These are phyloP conservation scores for Capsicum chinense DNA, from an alignment of 257 asterid genomes.

Conservation along the genomic window DNA sequence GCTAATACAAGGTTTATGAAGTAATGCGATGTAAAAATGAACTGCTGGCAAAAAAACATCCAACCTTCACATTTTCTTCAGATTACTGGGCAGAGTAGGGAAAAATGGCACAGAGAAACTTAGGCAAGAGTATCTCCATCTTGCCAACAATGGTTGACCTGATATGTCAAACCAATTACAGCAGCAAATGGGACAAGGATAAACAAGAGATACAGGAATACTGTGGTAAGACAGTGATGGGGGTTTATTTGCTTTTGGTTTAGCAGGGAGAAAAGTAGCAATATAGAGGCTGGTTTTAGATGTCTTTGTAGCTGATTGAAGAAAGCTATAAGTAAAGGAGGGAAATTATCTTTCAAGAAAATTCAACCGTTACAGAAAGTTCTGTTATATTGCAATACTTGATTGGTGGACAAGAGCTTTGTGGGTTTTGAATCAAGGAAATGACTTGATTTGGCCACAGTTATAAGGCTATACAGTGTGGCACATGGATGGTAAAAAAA, in stretches of 20 bases:
- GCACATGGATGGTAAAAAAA: background rate
- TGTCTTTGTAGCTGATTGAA: background rate
- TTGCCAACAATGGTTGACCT: background rate
- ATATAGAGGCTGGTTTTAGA: background rate
- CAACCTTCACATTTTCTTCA: slow-evolving; percentile 12
- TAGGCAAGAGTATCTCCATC: slow-evolving; percentile 9
- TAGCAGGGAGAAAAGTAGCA: slow-evolving; percentile 16
- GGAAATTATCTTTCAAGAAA: background rate
- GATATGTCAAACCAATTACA: background rate
- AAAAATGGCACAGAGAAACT: background rate
- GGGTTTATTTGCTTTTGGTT: background rate
- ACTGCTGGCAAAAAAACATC: background rate
- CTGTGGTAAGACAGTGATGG: background rate
- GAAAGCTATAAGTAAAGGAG: slow-evolving; percentile 3
- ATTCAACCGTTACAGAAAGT: background rate
- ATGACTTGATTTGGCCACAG: background rate
- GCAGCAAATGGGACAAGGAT: slow-evolving; percentile 20
- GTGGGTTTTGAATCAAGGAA: slow-evolving; percentile 14
- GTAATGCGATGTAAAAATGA: slow-evolving; percentile 3
- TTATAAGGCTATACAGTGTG: slow-evolving; percentile 5
- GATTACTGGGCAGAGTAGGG: background rate
- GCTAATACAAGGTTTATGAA: slow-evolving; percentile 10
- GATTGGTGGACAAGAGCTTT: background rate
- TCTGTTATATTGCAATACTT: background rate
- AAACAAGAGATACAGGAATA: slow-evolving; percentile 11